Percentiles rank a stretch among this genome's conserved stretches.
phyloP scores from a whole-genome alignment of 2,329 filamentous ascomycete genomes.

The Fusarium graminum region DNA sequence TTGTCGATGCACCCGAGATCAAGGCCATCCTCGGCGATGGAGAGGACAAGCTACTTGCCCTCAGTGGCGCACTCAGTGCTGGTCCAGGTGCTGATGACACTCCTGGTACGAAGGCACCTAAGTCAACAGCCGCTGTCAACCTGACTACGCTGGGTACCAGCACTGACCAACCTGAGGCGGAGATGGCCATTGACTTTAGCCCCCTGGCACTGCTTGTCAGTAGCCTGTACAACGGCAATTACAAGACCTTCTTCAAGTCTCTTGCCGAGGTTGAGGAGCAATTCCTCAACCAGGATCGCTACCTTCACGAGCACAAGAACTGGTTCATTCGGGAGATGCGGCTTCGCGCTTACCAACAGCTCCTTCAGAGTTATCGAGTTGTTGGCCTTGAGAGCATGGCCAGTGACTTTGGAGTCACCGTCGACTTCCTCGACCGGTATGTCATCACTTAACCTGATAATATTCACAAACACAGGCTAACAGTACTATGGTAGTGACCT shows the following conservation, averaged over 20 bases:
- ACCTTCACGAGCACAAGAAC: slow-evolving; percentile 92
- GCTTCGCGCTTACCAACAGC: slow-evolving; percentile 93
- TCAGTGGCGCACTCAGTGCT: slow-evolving; percentile 83
- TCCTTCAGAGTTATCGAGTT: slow-evolving; percentile 96
- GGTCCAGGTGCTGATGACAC: slow-evolving; percentile 85
- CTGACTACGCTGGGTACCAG: slow-evolving; percentile 83
- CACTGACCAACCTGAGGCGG: slow-evolving; percentile 80
- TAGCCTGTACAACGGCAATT: slow-evolving; percentile 93
- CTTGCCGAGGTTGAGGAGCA: slow-evolving; percentile 91
- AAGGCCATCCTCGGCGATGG: slow-evolving; percentile 94
- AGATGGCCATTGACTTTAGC: slow-evolving; percentile 88
- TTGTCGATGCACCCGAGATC: slow-evolving; percentile 98
- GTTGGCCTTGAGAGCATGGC: slow-evolving; percentile 99
- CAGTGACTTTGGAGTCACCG: slow-evolving; percentile 93
- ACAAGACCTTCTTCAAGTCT: slow-evolving; percentile 92
- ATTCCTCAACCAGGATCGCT: slow-evolving; percentile 94
- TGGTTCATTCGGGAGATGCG: slow-evolving; percentile 99
- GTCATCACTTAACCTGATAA: slow-evolving; percentile 49
- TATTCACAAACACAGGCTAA: slow-evolving; percentile 4
- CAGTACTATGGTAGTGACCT: slow-evolving; percentile 74
- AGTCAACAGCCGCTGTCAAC: slow-evolving; percentile 80
- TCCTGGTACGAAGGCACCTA: slow-evolving; percentile 70
- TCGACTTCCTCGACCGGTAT: slow-evolving; percentile 95
- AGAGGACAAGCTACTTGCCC: slow-evolving; percentile 86
- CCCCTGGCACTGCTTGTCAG: slow-evolving; percentile 88